Percentiles rank a stretch among this genome's conserved stretches.
Conservation (phyloP, 2,329 filamentous ascomycete species). For the Didymella segeticola region DNA sequence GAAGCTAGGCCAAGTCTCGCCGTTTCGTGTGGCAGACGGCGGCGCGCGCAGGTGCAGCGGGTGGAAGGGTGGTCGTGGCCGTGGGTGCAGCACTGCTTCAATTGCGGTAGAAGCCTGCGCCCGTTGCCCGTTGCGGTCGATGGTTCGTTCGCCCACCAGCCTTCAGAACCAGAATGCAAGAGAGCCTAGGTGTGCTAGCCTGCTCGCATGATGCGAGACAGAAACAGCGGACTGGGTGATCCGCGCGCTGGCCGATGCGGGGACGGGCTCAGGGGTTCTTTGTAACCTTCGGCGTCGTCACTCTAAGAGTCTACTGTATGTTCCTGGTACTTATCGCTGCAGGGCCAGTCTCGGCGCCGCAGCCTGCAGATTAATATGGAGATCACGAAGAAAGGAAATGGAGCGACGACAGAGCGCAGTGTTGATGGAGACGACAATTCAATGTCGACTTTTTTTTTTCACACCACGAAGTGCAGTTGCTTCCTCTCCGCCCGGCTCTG, state of each 20-base stretch:
- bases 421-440: slow-evolving; percentile 1
- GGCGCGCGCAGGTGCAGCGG: slow-evolving; percentile 15
- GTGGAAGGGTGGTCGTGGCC: too few relatives aligned
- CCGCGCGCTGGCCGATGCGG: slow-evolving; percentile 23
- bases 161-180: slow-evolving; percentile 18
- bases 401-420: background rate
- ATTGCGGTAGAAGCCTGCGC: slow-evolving; percentile 6
- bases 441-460: slow-evolving; percentile 9
- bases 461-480: slow-evolving; percentile 11
- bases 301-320: too few relatives aligned
- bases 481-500: background rate
- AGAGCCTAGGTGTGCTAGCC: too few relatives aligned
- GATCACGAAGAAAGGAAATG: background rate
- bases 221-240: slow-evolving; percentile 27
- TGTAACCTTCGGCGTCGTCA: slow-evolving; percentile 25
- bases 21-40: slow-evolving; percentile 17
- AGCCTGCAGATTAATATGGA: slow-evolving; percentile 2
- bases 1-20: slow-evolving; percentile 18
- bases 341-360: slow-evolving; percentile 10
- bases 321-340: slow-evolving; percentile 10
- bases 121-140: too few relatives aligned
- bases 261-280: slow-evolving; percentile 22
- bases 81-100: slow-evolving; percentile 5
- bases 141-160: slow-evolving; percentile 3
- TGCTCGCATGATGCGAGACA: slow-evolving; percentile 29